These are phyloP conservation scores for Umbelopsis ramanniana DNA, from an alignment of 192 early-diverging fungal species.

Conservation along the genomic window DNA sequence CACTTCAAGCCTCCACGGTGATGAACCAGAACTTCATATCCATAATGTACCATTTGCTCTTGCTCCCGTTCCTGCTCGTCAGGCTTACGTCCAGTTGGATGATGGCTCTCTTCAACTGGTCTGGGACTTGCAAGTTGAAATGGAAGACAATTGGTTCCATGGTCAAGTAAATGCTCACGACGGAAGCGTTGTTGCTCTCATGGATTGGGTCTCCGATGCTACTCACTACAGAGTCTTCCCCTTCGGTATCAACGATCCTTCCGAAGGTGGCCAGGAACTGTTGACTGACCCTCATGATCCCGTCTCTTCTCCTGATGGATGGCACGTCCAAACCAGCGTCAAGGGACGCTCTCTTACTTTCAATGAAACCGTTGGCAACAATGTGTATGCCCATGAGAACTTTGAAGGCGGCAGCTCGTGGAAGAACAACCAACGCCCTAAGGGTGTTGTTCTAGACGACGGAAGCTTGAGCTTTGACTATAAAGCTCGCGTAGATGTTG, in stretches of 20 bases:
- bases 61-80: constrained; percentile 59
- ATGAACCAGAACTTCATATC: constrained; percentile 44
- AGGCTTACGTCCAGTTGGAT: constrained; percentile 68
- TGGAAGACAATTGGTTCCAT: constrained; percentile 82
- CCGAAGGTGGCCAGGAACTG: constrained; percentile 61
- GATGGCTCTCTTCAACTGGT: constrained; percentile 66
- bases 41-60: constrained; percentile 58
- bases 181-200: constrained; percentile 69
- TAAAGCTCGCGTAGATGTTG: constrained; percentile 60
- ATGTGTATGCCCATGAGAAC: constrained; percentile 90
- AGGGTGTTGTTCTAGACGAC: constrained; percentile 48
- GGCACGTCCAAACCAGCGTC: constrained; percentile 63
- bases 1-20: constrained; percentile 38
- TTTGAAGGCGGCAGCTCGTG: constrained; percentile 72
- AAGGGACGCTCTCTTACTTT: constrained; percentile 46
- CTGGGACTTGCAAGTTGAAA: constrained; percentile 83
- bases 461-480: constrained; percentile 75
- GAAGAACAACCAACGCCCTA: constrained; percentile 79
- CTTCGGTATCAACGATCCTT: constrained; percentile 81
- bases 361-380: constrained; percentile 86
- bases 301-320: constrained; percentile 68
- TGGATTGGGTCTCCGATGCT: constrained; percentile 86
- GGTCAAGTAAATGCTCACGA: constrained; percentile 64
- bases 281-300: constrained; percentile 56
- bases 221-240: constrained; percentile 80